Evolutionary conservation across 768 basidiomycete species (phyloP), one percentile per base, ranked within the genome.

Genomic region (Kwoniella pini): DNA sequence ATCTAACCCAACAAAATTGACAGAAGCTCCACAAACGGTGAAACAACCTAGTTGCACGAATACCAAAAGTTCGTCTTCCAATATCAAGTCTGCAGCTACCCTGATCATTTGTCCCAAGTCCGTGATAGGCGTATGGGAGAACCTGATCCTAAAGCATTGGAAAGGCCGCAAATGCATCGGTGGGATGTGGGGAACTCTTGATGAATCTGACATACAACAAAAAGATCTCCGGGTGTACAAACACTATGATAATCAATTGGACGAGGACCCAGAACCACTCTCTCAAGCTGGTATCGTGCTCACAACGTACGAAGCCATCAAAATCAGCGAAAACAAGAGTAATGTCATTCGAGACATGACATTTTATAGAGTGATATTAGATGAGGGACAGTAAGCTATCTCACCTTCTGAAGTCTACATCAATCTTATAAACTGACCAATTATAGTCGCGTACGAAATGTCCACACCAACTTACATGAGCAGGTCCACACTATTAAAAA

Each of bases 361-460:
- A 22, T 57, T 33, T 30, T 57, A 57, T 57, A 26, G 55, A 10
- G 55, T 57, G 10, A 31, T 57, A 0, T 33, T 57, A 7, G 55
- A 57, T 26, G 55, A 57, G 22, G 55, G 30, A 39, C 55, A 57
- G 55, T 57, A 42, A 57, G 55, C 33, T 36, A 7, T 36, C 33
- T 57, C 15, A 22, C 2, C 5, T 0, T 40, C 19, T 10, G 31
- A 0, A 26, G 7, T 17, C 2, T 27, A 3, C 19, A 42, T 24
- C 17, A 54, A 19, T 13, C 0, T 9, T 24, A 24, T 15, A 27
- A 3, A 12, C 21, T 17, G 42, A 21, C 28, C 17, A 45, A 7
- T 11, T 28, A 10, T 15, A 46, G 44, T n/a, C 43, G 27, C 4
- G 27, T 57, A 3, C 22, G 15, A 15, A 48, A 46, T 26, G 36